Conservation (phyloP, 768 basidiomycete species). For the Rhodotorula taiwanensis region DNA sequence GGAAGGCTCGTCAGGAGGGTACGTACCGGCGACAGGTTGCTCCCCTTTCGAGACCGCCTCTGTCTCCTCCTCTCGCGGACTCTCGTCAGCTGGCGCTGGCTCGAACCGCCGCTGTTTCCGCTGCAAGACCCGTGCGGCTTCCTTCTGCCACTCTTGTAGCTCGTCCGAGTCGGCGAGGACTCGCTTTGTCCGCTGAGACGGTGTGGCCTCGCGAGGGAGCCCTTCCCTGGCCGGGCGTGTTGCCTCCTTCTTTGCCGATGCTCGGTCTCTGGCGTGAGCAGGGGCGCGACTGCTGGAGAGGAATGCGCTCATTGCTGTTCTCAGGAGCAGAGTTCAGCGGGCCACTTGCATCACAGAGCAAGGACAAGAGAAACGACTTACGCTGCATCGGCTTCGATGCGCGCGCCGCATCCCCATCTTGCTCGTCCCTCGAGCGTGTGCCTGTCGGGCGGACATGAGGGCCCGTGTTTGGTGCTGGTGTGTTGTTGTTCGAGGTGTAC, state of each 20-base stretch:
- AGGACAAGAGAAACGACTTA: no score
- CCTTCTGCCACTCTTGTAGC: background rate
- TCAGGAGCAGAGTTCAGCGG: background rate
- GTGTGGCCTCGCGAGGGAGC: background rate
- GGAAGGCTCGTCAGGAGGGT: background rate
- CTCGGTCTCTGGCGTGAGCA: background rate
- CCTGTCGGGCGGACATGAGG: no score
- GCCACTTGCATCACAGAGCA: background rate
- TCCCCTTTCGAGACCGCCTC: background rate
- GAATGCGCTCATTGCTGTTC: background rate
- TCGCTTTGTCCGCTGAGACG: slow-evolving; percentile 2
- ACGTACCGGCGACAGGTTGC: background rate
- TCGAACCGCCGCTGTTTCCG: no score
- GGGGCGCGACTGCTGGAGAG: background rate
- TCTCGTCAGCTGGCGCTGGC: background rate
- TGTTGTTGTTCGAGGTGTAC: no score
- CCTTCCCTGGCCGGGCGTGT: no score
- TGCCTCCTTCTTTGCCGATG: no score
- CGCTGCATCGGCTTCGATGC: no score
- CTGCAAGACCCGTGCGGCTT: background rate
- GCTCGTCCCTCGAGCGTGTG: background rate
- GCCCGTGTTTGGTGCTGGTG: no score
- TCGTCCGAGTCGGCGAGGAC: background rate
- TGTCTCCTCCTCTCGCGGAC: background rate
- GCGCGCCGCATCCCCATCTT: no score